Evolutionary conservation across 345 rosid species (phyloP).

Genomic region (Lumnitzera racemosa): DNA sequence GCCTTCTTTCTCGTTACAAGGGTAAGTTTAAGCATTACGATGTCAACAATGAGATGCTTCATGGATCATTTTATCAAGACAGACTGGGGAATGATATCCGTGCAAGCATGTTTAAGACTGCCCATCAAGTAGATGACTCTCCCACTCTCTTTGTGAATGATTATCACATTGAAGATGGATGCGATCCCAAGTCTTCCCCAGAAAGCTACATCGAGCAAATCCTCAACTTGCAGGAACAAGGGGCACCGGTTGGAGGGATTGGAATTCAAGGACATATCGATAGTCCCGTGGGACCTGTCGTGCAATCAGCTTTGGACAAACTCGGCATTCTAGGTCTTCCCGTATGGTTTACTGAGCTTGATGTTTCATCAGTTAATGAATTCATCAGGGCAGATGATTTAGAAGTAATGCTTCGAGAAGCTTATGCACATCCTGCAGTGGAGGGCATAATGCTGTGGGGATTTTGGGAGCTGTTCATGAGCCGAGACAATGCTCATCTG

Average conservation of each 20-base stretch:
- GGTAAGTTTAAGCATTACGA: conserved; percentile 86
- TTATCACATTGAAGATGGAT: conserved; percentile 86
- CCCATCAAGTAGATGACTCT: conserved; percentile 57
- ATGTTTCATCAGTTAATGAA: conserved; percentile 78
- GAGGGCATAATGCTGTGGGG: conserved; percentile 98
- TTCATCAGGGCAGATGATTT: conserved; percentile 79
- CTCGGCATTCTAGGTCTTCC: conserved; percentile 78
- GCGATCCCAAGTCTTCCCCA: conserved; percentile 64
- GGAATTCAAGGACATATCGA: conserved; percentile 92
- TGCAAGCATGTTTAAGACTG: conserved; percentile 70
- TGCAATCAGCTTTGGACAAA: conserved; percentile 61
- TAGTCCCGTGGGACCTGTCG: conserved; percentile 66
- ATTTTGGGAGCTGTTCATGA: conserved; percentile 95
- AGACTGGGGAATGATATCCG: conserved; percentile 61
- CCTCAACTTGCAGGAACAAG: conserved; percentile 64
- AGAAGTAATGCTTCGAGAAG: conserved; percentile 92
- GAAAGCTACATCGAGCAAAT: conserved; percentile 77
- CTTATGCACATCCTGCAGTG: conserved; percentile 81
- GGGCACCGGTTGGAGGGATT: conserved; percentile 83
- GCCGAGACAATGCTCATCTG: conserved; percentile 67
- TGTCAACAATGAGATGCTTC: conserved; percentile 96
- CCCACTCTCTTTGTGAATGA: conserved; percentile 78
- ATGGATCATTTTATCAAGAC: conserved; percentile 77
- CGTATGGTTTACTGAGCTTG: conserved; percentile 92
- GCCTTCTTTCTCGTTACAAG: conserved; percentile 80